Evolutionary conservation across 2,329 filamentous ascomycete species (phyloP).

Genomic region (Botrytis paeoniae): DNA sequence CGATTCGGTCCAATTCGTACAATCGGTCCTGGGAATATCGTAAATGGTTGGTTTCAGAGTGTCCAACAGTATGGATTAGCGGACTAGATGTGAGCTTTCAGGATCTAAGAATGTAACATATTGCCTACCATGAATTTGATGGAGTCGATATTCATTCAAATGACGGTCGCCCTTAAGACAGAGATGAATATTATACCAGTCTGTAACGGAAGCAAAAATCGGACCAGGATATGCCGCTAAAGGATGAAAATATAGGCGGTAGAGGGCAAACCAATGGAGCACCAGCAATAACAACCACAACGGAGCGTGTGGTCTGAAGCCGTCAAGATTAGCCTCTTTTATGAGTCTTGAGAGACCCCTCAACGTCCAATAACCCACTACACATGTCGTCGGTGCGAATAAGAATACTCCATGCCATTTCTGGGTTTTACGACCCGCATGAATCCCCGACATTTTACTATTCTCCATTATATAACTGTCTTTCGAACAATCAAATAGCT

Average conservation of each 20-base stretch:
- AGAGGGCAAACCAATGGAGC: neutral
- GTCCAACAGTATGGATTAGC: neutral
- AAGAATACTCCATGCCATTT: neutral
- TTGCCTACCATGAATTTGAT: conserved; percentile 63
- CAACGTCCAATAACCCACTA: neutral
- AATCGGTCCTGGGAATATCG: conserved; percentile 45
- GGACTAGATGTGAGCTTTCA: neutral
- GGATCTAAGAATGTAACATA: neutral
- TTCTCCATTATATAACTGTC: neutral
- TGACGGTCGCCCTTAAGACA: neutral
- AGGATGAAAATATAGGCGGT: neutral
- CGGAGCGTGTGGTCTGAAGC: neutral
- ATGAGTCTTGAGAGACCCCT: neutral
- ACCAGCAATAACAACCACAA: neutral
- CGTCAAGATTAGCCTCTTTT: neutral
- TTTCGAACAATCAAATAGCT: neutral
- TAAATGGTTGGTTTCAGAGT: neutral
- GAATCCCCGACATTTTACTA: neutral
- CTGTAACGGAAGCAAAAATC: neutral
- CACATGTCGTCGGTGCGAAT: neutral
- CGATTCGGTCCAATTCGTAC: conserved; percentile 50
- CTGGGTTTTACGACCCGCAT: neutral
- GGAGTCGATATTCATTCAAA: conserved; percentile 58
- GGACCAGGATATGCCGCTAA: neutral
- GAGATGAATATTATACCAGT: neutral